Conservation (phyloP, 2,329 filamentous ascomycete genomes). For the Xylaria multiplex region DNA sequence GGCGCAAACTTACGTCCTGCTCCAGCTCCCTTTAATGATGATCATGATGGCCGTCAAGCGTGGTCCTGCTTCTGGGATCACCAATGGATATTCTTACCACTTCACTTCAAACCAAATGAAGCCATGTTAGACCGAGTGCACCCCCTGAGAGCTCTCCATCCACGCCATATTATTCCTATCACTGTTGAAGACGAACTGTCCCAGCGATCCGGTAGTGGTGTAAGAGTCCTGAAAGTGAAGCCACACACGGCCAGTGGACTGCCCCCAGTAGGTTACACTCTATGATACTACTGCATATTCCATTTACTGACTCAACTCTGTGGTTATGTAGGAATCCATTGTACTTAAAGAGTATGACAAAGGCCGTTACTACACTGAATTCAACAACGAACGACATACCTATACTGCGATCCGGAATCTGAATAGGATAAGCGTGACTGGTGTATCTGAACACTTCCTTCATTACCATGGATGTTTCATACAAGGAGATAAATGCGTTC, state of each 20-base stretch:
- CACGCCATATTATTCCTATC: constrained; percentile 8
- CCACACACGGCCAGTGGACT: constrained; percentile 17
- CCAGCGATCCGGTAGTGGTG: background rate
- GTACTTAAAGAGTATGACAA: constrained; percentile 13
- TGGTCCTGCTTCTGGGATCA: background rate
- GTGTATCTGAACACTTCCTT: constrained; percentile 4
- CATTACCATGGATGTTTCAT: constrained; percentile 16
- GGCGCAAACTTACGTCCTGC: background rate
- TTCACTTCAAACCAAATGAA: background rate
- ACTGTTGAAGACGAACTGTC: constrained; percentile 8
- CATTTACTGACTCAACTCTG: background rate
- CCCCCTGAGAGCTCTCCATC: background rate
- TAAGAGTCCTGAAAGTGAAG: constrained; percentile 7
- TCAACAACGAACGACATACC: constrained; percentile 2
- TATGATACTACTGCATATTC: background rate
- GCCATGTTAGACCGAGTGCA: constrained; percentile 7
- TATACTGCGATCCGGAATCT: constrained; percentile 13
- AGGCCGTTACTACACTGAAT: background rate
- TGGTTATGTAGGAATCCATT: background rate
- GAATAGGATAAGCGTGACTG: background rate
- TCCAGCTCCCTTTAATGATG: background rate
- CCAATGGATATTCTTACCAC: constrained; percentile 22
- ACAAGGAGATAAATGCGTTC: constrained; percentile 14
- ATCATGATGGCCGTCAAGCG: background rate
- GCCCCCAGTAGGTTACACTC: background rate